Conservation (phyloP, 768 basidiomycete genomes). For the Panus rudis region DNA sequence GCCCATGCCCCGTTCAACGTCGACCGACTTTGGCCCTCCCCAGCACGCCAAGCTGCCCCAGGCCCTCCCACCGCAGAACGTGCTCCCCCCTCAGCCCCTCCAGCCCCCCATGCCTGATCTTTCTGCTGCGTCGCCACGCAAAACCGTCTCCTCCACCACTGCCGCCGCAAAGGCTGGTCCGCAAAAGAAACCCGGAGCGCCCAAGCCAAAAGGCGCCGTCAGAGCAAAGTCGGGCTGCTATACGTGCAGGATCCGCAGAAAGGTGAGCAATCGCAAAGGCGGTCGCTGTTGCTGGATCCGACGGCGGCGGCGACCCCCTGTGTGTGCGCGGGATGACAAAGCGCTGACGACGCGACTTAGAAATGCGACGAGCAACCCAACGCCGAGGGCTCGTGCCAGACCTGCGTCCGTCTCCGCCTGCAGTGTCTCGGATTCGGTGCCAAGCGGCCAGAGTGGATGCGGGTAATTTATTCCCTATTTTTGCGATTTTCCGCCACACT, state of each 20-base stretch:
- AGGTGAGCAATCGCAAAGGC: conserved; percentile 47
- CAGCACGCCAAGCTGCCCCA: conserved; percentile 9
- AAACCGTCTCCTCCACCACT: conserved; percentile 25
- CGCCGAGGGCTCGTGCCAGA: conserved; percentile 56
- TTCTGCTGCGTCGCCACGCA: conserved; percentile 26
- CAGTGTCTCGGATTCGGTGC: conserved; percentile 82
- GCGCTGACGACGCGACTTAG: conserved; percentile 28
- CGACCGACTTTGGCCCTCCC: conserved; percentile 16
- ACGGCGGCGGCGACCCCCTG: neutral
- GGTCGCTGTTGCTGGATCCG: too few species aligned
- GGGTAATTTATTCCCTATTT: conserved; percentile 40
- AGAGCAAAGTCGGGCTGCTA: conserved; percentile 87
- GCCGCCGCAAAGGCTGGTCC: conserved; percentile 29
- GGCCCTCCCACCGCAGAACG: conserved; percentile 10
- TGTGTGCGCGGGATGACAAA: too few species aligned
- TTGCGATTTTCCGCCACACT: conserved; percentile 10
- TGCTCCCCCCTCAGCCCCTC: conserved; percentile 8
- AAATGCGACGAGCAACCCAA: conserved; percentile 80
- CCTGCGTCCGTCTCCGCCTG: conserved; percentile 73
- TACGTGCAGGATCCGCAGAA: conserved; percentile 80
- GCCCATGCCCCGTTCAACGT: neutral
- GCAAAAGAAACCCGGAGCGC: conserved; percentile 41
- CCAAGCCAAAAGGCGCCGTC: conserved; percentile 74
- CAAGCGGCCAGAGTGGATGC: conserved; percentile 80
- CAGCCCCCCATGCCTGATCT: conserved; percentile 28